Percentiles rank a stretch among this genome's conserved stretches.
These are phyloP conservation scores for Tetrastigma voinierianum DNA, from an alignment of 164 flowering plant species.

Conservation along the genomic window DNA sequence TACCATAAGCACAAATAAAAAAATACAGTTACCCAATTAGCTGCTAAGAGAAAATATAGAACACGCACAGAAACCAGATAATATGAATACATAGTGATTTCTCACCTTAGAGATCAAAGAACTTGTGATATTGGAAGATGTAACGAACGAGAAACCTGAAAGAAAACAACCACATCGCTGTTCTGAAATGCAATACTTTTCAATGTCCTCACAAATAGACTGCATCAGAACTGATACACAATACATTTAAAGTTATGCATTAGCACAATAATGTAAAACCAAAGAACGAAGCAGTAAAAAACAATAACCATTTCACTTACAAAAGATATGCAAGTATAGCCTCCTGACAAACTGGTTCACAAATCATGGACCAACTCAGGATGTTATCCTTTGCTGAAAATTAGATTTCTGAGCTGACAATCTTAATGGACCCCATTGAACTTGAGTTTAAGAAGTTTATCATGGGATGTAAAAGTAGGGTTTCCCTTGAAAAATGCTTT, in stretches of 20 bases:
- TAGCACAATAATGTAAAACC: not conserved
- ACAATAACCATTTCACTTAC: not conserved
- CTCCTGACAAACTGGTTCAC: conserved; percentile 80
- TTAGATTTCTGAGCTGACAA: conserved; percentile 53
- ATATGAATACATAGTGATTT: not conserved
- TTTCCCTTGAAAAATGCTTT: conserved; percentile 66
- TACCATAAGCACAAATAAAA: too few relatives aligned
- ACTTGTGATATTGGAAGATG: conserved; percentile 77
- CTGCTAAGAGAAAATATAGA: too few relatives aligned
- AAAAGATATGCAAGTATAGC: conserved; percentile 73
- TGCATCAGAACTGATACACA: conserved; percentile 69
- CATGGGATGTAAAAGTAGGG: conserved; percentile 52
- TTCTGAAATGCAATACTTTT: conserved; percentile 71
- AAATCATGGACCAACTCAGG: conserved; percentile 58
- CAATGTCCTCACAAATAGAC: conserved; percentile 81
- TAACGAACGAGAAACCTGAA: conserved; percentile 76
- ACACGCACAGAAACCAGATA: too few relatives aligned
- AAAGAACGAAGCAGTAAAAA: conserved; percentile 1
- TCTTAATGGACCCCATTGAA: conserved; percentile 51
- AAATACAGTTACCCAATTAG: too few relatives aligned
- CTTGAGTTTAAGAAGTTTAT: conserved; percentile 39
- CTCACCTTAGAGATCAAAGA: conserved; percentile 67
- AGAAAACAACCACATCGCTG: conserved; percentile 66
- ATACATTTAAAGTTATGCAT: conserved; percentile 3
- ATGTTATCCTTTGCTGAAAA: conserved; percentile 53